phyloP scores from a whole-genome alignment of 2,329 filamentous ascomycete species.

The Arthrinium phaeospermum region DNA sequence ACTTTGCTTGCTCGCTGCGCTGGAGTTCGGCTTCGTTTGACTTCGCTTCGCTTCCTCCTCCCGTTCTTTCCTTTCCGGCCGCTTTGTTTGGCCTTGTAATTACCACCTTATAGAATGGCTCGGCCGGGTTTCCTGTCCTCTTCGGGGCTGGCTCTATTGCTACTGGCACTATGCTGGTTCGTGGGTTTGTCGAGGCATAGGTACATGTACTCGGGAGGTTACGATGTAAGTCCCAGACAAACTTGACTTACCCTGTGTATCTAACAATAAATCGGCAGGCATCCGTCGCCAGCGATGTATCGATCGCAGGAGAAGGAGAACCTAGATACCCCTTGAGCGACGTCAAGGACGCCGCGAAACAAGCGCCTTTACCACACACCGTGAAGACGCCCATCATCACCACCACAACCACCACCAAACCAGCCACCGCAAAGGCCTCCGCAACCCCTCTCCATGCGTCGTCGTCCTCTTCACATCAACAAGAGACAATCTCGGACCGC shows the following conservation, averaged over 20 bases:
- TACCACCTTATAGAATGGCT: background rate
- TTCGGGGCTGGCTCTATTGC: background rate
- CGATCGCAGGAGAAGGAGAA: background rate
- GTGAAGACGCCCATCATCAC: background rate
- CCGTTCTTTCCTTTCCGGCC: no score
- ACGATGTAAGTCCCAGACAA: background rate
- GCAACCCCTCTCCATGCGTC: background rate
- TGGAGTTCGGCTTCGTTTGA: background rate
- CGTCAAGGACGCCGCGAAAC: background rate
- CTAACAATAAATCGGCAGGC: background rate
- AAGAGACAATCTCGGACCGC: slow-evolving; percentile 21
- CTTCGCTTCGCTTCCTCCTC: background rate
- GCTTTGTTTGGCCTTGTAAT: background rate
- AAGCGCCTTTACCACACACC: background rate
- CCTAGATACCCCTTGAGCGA: background rate
- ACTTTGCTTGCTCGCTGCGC: background rate
- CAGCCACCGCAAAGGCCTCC: background rate
- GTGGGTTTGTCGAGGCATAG: slow-evolving; percentile 9
- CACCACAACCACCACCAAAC: background rate
- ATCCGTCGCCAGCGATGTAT: background rate
- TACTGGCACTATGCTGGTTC: slow-evolving; percentile 3
- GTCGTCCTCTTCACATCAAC: background rate
- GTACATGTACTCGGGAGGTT: background rate
- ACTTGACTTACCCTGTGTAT: background rate
- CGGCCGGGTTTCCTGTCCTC: background rate